Percentiles rank a stretch among this genome's conserved stretches.
Conservation (phyloP, 2,329 filamentous ascomycete species). For the Stagonosporopsis cucurbitacearum region DNA sequence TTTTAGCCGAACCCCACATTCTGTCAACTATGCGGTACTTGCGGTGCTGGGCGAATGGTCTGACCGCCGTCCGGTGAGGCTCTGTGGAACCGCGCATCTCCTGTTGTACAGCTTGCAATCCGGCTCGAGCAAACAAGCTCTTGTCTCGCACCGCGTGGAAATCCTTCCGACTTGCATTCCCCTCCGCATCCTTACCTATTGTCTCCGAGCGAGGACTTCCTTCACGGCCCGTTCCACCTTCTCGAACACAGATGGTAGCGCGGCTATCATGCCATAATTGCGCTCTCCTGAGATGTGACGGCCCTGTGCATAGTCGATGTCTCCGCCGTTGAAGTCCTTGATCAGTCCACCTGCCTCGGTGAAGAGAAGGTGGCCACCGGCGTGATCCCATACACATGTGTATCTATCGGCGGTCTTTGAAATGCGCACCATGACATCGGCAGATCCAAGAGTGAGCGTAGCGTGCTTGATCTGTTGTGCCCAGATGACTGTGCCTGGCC, state of each 20-base stretch:
- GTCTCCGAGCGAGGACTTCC: conserved; percentile 29
- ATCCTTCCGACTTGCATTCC: conserved; percentile 13
- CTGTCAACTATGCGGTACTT: conserved; percentile 16
- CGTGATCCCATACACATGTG: conserved; percentile 63
- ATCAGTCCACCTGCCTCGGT: conserved; percentile 59
- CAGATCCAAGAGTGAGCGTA: conserved; percentile 58
- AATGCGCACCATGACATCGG: conserved; percentile 58
- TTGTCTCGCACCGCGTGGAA: conserved; percentile 26
- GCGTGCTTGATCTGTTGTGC: conserved; percentile 63
- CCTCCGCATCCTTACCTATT: conserved; percentile 15
- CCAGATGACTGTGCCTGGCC: conserved; percentile 60
- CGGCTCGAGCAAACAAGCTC: conserved; percentile 15
- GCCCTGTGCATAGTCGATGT: conserved; percentile 55
- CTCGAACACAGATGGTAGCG: conserved; percentile 37
- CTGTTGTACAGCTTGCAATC: conserved; percentile 7
- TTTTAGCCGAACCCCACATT: conserved; percentile 34
- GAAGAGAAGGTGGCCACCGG: conserved; percentile 59
- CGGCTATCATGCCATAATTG: conserved; percentile 47
- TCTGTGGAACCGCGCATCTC: conserved; percentile 16
- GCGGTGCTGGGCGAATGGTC: conserved; percentile 1
- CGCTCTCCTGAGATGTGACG: conserved; percentile 40
- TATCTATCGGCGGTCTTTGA: conserved; percentile 53
- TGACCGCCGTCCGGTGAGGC: conserved; percentile 29
- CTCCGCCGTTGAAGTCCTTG: conserved; percentile 58
- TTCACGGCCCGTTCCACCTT: conserved; percentile 36